Evolutionary conservation across 2,329 filamentous ascomycete genomes (phyloP), one percentile per base, ranked within the genome.

Genomic region (Penicillium fuscoglaucum): DNA sequence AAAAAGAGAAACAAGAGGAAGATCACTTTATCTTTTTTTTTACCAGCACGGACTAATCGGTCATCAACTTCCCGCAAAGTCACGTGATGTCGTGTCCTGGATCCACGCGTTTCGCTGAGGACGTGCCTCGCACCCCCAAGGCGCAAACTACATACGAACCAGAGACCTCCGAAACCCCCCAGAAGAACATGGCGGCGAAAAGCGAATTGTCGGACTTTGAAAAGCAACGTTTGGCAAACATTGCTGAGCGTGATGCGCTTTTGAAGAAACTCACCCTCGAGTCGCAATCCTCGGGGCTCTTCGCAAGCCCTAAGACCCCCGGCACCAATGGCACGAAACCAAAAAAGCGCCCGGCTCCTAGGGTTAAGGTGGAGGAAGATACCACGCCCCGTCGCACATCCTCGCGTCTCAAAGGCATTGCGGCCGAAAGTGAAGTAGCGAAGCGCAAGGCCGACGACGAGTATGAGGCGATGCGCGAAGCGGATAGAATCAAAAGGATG

Each of bases 201-300:
- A 72, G 78, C 31, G 84, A 84, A 37, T 79, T 96, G 67, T 96
- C 90, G 75, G 90, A 91, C 40, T 97, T 96, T 75, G 93, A 96
- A 80, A 87, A 88, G 68, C 87, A 90, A 66, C 84, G 93, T 0
- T 84, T 91, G 17, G 91, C 92, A 60, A 96, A 96, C 65, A 96
- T 96, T 41, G 90, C 88, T 0, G 87, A 90, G 54, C 95, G 96
- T 67, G 89, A 93, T 74, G 90, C 88, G 72, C 82, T 96, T 0
- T 77, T 97, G 0, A 90, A 90, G 59, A 89, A 92, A 59, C 84
- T 96, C 1, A 88, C 89, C 37, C 79, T 84, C 64, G 84, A 87
- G 68, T 82, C 84, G 2, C 85, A 86, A 2, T 84, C 89, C 0
- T 87, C 90, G 0, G 88, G 89, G n/a, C 79, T 89, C 12, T 90